Percentiles rank a stretch among this genome's conserved stretches.
phyloP scores from a whole-genome alignment of 1,284 basidiomycete genomes.

The Boletus smithii region DNA sequence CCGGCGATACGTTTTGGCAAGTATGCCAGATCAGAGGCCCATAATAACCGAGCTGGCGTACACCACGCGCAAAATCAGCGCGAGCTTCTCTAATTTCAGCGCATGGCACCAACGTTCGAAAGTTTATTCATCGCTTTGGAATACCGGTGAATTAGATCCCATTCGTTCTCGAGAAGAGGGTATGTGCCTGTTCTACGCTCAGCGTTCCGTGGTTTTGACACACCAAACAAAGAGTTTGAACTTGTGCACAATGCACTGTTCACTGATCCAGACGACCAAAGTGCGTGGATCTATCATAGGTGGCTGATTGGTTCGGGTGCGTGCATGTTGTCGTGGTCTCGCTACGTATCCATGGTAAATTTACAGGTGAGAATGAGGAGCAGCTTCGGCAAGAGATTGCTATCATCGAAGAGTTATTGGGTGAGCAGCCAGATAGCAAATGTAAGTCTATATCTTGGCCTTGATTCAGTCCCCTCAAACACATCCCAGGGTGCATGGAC shows the following conservation, averaged over 20 bases:
- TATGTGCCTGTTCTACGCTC: slow-evolving; percentile 29
- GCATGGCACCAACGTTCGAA: slow-evolving; percentile 98
- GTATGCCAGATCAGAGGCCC: slow-evolving; percentile 57
- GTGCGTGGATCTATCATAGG: slow-evolving; percentile 96
- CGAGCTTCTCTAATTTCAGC: slow-evolving; percentile 96
- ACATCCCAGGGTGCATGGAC: slow-evolving; percentile 81
- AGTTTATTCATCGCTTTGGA: slow-evolving; percentile 71
- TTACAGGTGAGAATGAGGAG: slow-evolving; percentile 50
- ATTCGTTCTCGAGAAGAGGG: slow-evolving; percentile 62
- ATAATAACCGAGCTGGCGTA: slow-evolving; percentile 69
- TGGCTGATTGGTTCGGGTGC: slow-evolving; percentile 85
- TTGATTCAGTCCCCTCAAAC: slow-evolving; percentile 1
- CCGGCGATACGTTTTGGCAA: slow-evolving; percentile 76
- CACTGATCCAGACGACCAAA: slow-evolving; percentile 95
- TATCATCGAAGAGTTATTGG: slow-evolving; percentile 82
- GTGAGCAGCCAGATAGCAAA: slow-evolving; percentile 90
- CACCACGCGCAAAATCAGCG: slow-evolving; percentile 87
- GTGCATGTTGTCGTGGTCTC: slow-evolving; percentile 14
- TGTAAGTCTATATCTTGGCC: slow-evolving; percentile 51
- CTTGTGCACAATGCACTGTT: slow-evolving; percentile 92
- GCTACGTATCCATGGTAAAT: background rate
- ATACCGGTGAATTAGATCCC: slow-evolving; percentile 48
- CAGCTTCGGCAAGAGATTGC: slow-evolving; percentile 76
- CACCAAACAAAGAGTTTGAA: slow-evolving; percentile 70
- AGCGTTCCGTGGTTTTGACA: background rate